Base-by-base conservation (phyloP, 176 grass and related monocot species). In the Musa itinerans region DNA sequence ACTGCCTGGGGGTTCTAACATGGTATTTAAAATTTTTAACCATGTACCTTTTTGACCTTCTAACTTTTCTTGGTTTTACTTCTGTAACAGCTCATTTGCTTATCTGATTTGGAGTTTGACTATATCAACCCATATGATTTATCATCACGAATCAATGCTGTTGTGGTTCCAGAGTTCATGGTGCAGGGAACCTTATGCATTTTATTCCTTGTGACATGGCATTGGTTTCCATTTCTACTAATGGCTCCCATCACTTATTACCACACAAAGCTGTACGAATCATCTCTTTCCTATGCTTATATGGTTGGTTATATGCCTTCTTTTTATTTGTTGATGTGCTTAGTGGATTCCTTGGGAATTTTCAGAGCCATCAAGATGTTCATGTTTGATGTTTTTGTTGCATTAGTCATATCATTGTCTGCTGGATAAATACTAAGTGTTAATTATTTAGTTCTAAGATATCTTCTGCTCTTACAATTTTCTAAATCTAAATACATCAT, bases 71-170 rank as follows among this genome's bases (percentile, higher is more conserved):
- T 78, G 74, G 1, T 72, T 77, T 10, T 83, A 5, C 72, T 85
- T 75, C 63, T 83, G 11, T 72, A 72, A 17, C 93, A 98, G 95
- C 88, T 98, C 22, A 93, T 98, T 54, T 85, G 81, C 80, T 65
- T 98, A 57, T 91, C 95, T 1, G 68, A 51, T 52, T 70, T 51
- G 90, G 95, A 98, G 78, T 98, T 56, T 80, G 90, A 98, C 77
- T 98, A 93, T 68, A 91, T 98, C 78, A 98, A 98, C 81, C 95
- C 88, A 11, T 98, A 85, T 74, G 95, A 98, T 86, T 93, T 82
- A 10, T 93, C 95, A 25, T 85, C 72, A 75, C 90, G 88, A 29
- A 91, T 98, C 83, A 98, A 98, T 27, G 82, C 88, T 8, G 88
- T 98, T 54, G 80, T 93, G 9, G 43, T 91, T 65, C 85, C 89